Evolutionary conservation across 768 basidiomycete species (phyloP).

Genomic region (Mycena galericulata): DNA sequence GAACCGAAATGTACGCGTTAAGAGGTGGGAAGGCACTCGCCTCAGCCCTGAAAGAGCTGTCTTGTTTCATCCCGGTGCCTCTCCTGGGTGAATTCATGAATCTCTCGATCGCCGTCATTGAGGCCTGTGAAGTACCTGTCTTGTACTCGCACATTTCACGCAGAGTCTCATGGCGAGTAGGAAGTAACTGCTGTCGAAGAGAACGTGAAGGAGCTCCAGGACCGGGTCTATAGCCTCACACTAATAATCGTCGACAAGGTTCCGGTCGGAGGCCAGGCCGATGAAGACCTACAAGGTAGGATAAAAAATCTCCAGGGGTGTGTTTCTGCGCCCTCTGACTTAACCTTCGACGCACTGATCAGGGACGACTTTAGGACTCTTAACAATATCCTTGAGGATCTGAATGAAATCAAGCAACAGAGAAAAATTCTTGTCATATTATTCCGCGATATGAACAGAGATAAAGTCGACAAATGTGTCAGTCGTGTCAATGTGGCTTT

Average conservation of each 20-base stretch:
- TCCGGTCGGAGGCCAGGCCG: not conserved
- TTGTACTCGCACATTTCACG: not conserved
- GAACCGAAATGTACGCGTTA: not conserved
- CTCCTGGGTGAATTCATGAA: too few relatives aligned
- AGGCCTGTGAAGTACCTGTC: too few relatives aligned
- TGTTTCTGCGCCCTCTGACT: too few relatives aligned
- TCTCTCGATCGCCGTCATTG: too few relatives aligned
- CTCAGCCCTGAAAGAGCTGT: not conserved
- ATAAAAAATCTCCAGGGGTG: constrained; percentile 1
- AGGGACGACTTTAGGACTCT: not conserved
- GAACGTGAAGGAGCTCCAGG: constrained; percentile 5
- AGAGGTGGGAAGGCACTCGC: not conserved
- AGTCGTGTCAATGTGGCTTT: not conserved
- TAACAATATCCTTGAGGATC: not conserved
- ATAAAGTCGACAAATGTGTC: not conserved
- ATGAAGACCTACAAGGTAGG: not conserved
- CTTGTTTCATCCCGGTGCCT: too few relatives aligned
- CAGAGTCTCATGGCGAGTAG: not conserved
- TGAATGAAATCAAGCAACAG: constrained; percentile 14
- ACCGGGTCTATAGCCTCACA: not conserved
- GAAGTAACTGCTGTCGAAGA: constrained; percentile 9
- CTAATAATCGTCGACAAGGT: too few relatives aligned
- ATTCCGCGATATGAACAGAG: constrained; percentile 6
- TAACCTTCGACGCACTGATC: not conserved
- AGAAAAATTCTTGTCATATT: constrained; percentile 10